Percentiles rank a stretch among this genome's conserved stretches.
These are phyloP conservation scores for Penicillium aurantiogriseum DNA, from an alignment of 2,329 filamentous ascomycete species.

Conservation along the genomic window DNA sequence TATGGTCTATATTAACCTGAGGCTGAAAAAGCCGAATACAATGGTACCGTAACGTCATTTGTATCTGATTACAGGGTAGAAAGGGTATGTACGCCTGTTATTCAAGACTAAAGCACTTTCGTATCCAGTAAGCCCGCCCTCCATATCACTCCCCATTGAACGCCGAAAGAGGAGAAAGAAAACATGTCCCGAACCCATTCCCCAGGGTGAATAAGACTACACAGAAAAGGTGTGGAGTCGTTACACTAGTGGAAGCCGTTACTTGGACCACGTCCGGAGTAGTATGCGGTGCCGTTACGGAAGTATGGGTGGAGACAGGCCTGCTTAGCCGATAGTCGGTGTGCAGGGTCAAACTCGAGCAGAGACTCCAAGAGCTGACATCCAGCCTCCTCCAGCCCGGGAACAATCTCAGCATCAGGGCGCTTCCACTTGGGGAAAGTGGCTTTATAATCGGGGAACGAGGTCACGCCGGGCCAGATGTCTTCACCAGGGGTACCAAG, in stretches of 20 bases:
- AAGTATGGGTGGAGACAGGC: slow-evolving; percentile 85
- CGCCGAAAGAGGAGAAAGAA: slow-evolving; percentile 33
- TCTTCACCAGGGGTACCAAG: slow-evolving; percentile 81
- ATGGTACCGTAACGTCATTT: slow-evolving; percentile 1
- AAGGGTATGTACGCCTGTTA: slow-evolving; percentile 32
- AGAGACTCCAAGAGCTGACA: slow-evolving; percentile 59
- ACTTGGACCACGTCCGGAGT: slow-evolving; percentile 45
- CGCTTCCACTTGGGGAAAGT: slow-evolving; percentile 90
- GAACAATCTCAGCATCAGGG: slow-evolving; percentile 66
- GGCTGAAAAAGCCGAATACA: slow-evolving; percentile 5
- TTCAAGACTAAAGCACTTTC: slow-evolving; percentile 28
- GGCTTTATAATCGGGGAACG: slow-evolving; percentile 88
- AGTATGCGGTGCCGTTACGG: slow-evolving; percentile 50
- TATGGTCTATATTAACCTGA: neutral
- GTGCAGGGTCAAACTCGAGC: slow-evolving; percentile 83
- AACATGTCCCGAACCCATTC: slow-evolving; percentile 3
- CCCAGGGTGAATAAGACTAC: slow-evolving; percentile 18
- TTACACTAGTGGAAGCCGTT: slow-evolving; percentile 41
- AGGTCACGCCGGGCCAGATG: slow-evolving; percentile 88
- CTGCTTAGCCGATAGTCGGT: slow-evolving; percentile 85
- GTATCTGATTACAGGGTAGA: slow-evolving; percentile 5
- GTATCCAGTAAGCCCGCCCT: slow-evolving; percentile 33
- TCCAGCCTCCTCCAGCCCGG: slow-evolving; percentile 65
- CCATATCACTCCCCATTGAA: slow-evolving; percentile 32
- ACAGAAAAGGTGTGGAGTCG: slow-evolving; percentile 10